Base-by-base conservation (phyloP, 1,284 basidiomycete genomes). In the Ustilago loliicola region DNA sequence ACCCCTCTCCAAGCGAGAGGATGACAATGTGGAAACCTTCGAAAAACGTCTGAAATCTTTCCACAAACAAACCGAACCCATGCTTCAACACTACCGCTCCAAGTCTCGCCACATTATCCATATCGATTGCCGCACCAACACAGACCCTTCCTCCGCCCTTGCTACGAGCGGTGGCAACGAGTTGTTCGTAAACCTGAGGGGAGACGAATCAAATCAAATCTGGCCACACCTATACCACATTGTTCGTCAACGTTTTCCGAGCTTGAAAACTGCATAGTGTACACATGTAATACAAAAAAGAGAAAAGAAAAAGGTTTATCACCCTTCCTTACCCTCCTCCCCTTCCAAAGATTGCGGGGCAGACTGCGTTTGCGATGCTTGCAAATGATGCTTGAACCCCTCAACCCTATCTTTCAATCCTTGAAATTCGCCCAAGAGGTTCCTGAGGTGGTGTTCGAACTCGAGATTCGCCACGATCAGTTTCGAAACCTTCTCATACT, bases 11-110 rank as follows among this genome's bases (percentile, higher is more conserved):
- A 94, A 94, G 86, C 90, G 97, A 47, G 92, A 94, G 27, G 96
- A 99, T 85, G 96, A 99, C 86, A 94, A 94, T 81, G 92, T 94
- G 11, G 93, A 93, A 87, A 91, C 92, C 27, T 97, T 96, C 86
- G 89, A 91, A 40, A 93, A 92, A 60, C 91, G 95, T 19, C 88
- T 98, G 29, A 87, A 89, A 60, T 90, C 92, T 61, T 98, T 95
- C 87, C 95, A 97, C 85, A 89, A 90, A n/a, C 91, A 92, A 25
- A 98, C 96, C 0, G 92, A 93, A 6, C 95, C 96, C 9, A 89
- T 98, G 51, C 88, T 98, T 29, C 88, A 91, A 54, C 93, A 95
- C 87, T 98, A 94, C 86, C 82, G 89, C 15, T 87, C 89, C 21
- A 89, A 89, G 29, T 89, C 89, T 56, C 87, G 88, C 63, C 84